Evolutionary conservation across 31 red algal genomes (phyloP).

Genomic region (Endocladia muricata): DNA sequence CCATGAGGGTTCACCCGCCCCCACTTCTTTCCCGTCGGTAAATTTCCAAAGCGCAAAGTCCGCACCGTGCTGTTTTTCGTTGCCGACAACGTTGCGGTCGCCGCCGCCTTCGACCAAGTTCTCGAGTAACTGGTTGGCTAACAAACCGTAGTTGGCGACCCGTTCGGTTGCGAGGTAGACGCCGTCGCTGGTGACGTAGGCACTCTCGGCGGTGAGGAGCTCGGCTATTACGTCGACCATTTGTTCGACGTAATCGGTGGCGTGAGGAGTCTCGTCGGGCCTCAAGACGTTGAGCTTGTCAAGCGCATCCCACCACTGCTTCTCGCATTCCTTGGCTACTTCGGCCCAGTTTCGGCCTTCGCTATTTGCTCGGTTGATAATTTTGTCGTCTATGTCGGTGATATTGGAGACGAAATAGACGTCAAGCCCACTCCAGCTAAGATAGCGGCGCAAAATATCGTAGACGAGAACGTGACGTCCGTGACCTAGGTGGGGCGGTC

Average conservation of each 20-base stretch:
- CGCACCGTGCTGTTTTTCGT: constrained; percentile 56
- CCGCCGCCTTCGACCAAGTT: constrained; percentile 92
- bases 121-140: constrained; percentile 57
- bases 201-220: constrained; percentile 82
- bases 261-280: constrained; percentile 86
- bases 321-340: constrained; percentile 77
- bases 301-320: constrained; percentile 87
- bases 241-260: constrained; percentile 65
- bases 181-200: constrained; percentile 87
- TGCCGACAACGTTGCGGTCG: constrained; percentile 36
- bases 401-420: constrained; percentile 88
- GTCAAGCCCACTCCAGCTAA: constrained; percentile 77
- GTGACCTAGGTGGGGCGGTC: constrained; percentile 92
- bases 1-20: constrained; percentile 88
- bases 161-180: constrained; percentile 59
- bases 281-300: constrained; percentile 69
- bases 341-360: constrained; percentile 43
- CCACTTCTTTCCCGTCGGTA: constrained; percentile 63
- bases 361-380: constrained; percentile 84
- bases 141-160: constrained; percentile 77
- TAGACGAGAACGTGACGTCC: constrained; percentile 93
- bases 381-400: constrained; percentile 99
- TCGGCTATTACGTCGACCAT: constrained; percentile 76
- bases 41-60: constrained; percentile 99
- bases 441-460: constrained; percentile 75